Evolutionary conservation across 2,329 filamentous ascomycete genomes (phyloP), one percentile per base, ranked within the genome.

Genomic region (Diaporthe vexans): DNA sequence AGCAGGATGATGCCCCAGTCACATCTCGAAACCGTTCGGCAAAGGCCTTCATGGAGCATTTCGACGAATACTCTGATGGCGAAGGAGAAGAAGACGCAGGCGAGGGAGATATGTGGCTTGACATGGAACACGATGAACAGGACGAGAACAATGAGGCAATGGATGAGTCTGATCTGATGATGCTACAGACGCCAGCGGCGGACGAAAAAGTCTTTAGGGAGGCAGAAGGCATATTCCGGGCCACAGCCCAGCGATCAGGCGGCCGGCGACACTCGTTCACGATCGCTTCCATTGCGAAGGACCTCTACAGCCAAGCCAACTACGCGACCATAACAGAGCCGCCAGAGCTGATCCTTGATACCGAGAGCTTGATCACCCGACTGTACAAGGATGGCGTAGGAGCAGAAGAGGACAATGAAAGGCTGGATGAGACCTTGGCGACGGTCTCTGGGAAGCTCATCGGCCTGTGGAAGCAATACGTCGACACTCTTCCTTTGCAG

Each of bases 281-380:
- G 58, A 93, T 95, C 79, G 89, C 91, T 5, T 86, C 89, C 9
- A 91, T 97, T 74, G 94, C 94, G 40, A 94, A 93, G 80, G 92
- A 93, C 75, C 83, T 95, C 13, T 91, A 92, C 86, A 81, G 85
- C 82, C 81, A 90, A 81, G 82, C 88, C 83, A 88, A 88, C 48
- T 85, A 89, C 46, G 90, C 93, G 1, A 79, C 84, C 24, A 85
- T 97, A 59, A 87, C 87, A 6, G 96, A 98, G 83, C 86, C 92
- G 1, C 91, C 93, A 75, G 88, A 92, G 59, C 82, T 97, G 26
- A 91, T 98, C 59, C 84, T 97, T 46, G 87, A 90, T 65, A 97
- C 94, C 15, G 95, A 98, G 81, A 88, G 91, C 52, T 84, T 94
- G 54, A 85, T 97, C 52, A 87, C 88, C 67, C 87, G 87, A 70